phyloP scores from a whole-genome alignment of 108 stramenopile species.

The Stephanodiscus minutulus region DNA sequence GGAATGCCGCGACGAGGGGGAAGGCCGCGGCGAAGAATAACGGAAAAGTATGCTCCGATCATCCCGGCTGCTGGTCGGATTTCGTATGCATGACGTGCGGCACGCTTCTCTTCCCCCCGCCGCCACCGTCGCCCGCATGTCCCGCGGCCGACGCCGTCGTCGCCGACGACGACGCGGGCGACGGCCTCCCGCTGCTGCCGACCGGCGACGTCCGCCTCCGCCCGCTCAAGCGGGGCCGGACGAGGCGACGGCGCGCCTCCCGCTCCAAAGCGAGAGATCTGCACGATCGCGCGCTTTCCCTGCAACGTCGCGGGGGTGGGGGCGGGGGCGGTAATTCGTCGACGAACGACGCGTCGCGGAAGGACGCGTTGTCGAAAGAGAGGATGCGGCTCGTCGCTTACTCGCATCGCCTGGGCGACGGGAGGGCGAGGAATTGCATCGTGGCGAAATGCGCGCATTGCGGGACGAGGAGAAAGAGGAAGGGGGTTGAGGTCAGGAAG shows the following conservation, averaged over 20 bases:
- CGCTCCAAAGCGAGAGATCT: slow-evolving; percentile 24
- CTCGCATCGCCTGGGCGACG: slow-evolving; percentile 40
- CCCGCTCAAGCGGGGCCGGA: slow-evolving; percentile 23
- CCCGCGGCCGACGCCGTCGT: not conserved
- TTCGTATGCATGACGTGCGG: slow-evolving; percentile 39
- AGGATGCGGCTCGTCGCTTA: slow-evolving; percentile 9
- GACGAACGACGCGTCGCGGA: slow-evolving; percentile 9
- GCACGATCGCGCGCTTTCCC: slow-evolving; percentile 15
- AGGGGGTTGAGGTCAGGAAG: slow-evolving; percentile 35
- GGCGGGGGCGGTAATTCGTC: not conserved
- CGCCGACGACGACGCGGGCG: not conserved
- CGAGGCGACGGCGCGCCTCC: slow-evolving; percentile 36
- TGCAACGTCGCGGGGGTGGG: slow-evolving; percentile 18
- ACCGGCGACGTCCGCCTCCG: slow-evolving; percentile 22
- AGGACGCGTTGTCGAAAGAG: slow-evolving; percentile 7
- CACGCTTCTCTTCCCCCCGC: slow-evolving; percentile 25
- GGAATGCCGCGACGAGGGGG: too few species aligned
- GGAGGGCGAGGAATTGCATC: slow-evolving; percentile 32
- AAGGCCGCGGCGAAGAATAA: not conserved
- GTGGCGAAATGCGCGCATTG: slow-evolving; percentile 34
- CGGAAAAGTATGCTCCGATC: not conserved
- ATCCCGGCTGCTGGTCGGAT: slow-evolving; percentile 9
- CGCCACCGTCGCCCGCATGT: not conserved
- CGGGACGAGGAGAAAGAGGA: slow-evolving; percentile 29
- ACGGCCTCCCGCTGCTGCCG: not conserved